Percentiles rank a stretch among this genome's conserved stretches.
These are phyloP conservation scores for Botrytis squamosa DNA, from an alignment of 2,329 filamentous ascomycete genomes.

Conservation along the genomic window DNA sequence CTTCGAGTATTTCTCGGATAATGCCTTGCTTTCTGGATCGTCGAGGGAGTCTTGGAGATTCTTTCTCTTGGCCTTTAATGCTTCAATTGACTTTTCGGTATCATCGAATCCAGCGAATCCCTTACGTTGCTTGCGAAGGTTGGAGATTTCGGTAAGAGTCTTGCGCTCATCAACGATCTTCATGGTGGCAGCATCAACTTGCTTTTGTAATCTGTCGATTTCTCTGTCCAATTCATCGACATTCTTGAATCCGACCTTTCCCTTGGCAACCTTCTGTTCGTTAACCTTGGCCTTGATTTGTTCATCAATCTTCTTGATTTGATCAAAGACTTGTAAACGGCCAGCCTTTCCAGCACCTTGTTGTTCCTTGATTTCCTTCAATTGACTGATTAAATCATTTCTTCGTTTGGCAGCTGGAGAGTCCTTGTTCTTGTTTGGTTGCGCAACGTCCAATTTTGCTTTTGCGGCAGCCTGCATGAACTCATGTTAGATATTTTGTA, in stretches of 20 bases:
- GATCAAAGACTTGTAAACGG: conserved; percentile 75
- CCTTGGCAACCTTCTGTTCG: conserved; percentile 83
- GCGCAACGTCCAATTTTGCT: conserved; percentile 80
- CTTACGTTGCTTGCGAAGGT: conserved; percentile 85
- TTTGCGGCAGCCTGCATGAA: conserved; percentile 74
- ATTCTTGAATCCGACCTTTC: conserved; percentile 81
- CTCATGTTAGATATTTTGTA: conserved; percentile 24
- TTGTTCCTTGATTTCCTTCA: conserved; percentile 80
- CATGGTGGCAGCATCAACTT: conserved; percentile 87
- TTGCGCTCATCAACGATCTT: conserved; percentile 98
- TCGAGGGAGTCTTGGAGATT: conserved; percentile 86
- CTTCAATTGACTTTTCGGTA: conserved; percentile 83
- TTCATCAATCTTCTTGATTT: conserved; percentile 89
- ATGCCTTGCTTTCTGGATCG: conserved; percentile 84
- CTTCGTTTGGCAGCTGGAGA: conserved; percentile 79
- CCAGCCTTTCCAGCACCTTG: conserved; percentile 85
- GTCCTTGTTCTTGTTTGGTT: conserved; percentile 75
- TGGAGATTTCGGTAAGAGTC: conserved; percentile 78
- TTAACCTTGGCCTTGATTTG: conserved; percentile 80
- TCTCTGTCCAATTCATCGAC: conserved; percentile 83
- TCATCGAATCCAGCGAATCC: conserved; percentile 83
- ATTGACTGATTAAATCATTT: conserved; percentile 78
- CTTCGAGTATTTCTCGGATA: conserved; percentile 81
- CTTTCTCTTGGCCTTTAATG: conserved; percentile 82
- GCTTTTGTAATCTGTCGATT: conserved; percentile 76